Base-by-base conservation (phyloP, 495 filamentous ascomycete species). In the Penicillium herquei region DNA sequence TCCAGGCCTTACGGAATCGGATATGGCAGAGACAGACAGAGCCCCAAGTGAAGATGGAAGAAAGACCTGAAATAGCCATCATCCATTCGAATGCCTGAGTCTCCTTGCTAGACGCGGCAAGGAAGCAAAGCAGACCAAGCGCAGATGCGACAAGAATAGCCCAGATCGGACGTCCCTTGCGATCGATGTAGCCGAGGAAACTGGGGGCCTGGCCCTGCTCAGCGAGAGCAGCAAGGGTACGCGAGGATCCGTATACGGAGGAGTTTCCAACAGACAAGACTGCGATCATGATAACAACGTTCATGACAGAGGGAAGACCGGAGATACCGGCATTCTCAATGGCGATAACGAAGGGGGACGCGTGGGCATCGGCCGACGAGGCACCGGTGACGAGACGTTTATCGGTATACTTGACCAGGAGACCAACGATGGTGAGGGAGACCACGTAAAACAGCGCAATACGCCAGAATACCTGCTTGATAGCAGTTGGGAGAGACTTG, bases 401-500 rank as follows among this genome's bases (percentile, higher is more conserved):
- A 50, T 94, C 80, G 58, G 77, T 74, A 67, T 89, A 91, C 0
- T 85, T 86, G 6, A 96, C 88, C 6, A 92, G 74, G 2, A 92
- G 73, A 11, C 90, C 90, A 51, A 95, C 81, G 0, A 93, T 66
- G 17, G 80, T 82, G 3, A 93, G 79, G 3, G 87, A 86, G 49
- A 91, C 83, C 31, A 93, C 74, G 70, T 95, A 95, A 71, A 95
- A 93, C 39, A 96, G 80, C 13, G 84, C 84, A 70, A 96, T 96
- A 65, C 92, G 87, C 92, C 92, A 96, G 72, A 96, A 96, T 35
- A 96, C 91, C 70, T 96, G 91, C 69, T 95, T 95, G 63, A 92
- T 84, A 41, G 91, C 91, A 0, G 86, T 88, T 0, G 91, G 91
- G 6, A 96, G 81, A 12, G 88, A 88, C 64, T 93, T 95, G 56